Evolutionary conservation across 1,139 yeast genomes (phyloP).

Genomic region (Yamadazyma taylorii): DNA sequence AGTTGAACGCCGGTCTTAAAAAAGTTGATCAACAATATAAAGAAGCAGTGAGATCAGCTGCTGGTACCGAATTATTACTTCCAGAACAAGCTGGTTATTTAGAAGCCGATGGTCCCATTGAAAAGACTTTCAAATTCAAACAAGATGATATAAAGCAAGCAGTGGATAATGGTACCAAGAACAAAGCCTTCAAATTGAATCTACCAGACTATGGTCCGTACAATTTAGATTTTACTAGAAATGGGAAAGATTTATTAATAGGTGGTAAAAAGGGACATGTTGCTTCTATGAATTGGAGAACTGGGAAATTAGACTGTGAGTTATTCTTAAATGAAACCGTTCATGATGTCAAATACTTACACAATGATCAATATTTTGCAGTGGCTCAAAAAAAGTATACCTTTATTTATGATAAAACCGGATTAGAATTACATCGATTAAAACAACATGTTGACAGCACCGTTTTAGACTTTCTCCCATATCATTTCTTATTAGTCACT

Average conservation of each 20-base stretch:
- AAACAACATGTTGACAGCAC: conserved; percentile 89
- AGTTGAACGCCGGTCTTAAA: conserved; percentile 63
- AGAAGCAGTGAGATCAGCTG: conserved; percentile 78
- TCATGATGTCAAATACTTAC: conserved; percentile 84
- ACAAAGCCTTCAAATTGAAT: conserved; percentile 72
- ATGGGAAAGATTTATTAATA: conserved; percentile 80
- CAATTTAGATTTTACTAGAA: conserved; percentile 73
- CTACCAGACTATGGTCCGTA: conserved; percentile 88
- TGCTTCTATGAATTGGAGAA: conserved; percentile 95
- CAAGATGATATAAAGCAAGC: conserved; percentile 76
- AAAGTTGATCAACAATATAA: conserved; percentile 71
- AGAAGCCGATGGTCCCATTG: conserved; percentile 88
- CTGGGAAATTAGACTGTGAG: conserved; percentile 79
- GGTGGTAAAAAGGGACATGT: conserved; percentile 95
- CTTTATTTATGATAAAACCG: conserved; percentile 86
- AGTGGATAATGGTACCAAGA: conserved; percentile 78
- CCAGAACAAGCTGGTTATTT: conserved; percentile 83
- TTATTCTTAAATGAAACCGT: conserved; percentile 85
- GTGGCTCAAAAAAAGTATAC: conserved; percentile 96
- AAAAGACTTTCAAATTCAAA: conserved; percentile 79
- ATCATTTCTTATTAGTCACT: conserved; percentile 83
- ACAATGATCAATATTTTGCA: conserved; percentile 91
- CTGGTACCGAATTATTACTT: conserved; percentile 79
- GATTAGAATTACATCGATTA: conserved; percentile 87
- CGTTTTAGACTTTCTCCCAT: conserved; percentile 82